Base-by-base conservation (phyloP, 495 filamentous ascomycete genomes). In the Neurospora intermedia region DNA sequence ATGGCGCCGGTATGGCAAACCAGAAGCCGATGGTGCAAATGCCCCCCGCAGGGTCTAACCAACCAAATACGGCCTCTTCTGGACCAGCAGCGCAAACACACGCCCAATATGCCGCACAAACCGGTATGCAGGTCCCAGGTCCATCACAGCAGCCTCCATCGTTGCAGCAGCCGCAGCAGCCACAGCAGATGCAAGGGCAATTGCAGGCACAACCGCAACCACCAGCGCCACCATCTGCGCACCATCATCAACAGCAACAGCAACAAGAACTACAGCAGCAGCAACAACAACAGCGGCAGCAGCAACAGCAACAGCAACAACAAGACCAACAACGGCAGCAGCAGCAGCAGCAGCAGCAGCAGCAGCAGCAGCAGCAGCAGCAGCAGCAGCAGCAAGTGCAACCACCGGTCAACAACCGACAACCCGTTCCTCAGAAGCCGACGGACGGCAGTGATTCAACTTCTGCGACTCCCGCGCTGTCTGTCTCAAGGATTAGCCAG, bases 81-180 rank as follows among this genome's bases (percentile, higher is more conserved):
- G 15, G 69, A 71, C 23, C 69, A 48, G 43, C 72, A 62, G 45
- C 72, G 70, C 45, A 38, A 71, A 48, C 27, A 18, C 20, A 46
- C 27, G 41, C 42, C 27, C 18, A 48, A 40, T 31, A 48, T 48
- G 69, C 74, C 76, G 54, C 74, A 74, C 70, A 74, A 76, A 62
- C 59, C 75, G 59, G 74, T 54, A 59, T 69, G 73, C 39, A 71
- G 74, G 70, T 71, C 74, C 66, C 72, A 74, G 20, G 80, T 81
- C 72, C 80, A 62, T 31, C 23, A 62, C 54, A 62, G 54, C 54
- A 62, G 54, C 23, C 54, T 13, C 54, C 20, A 31, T 16, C 20
- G 23, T 31, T 13, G 54, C 54, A 62, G 69, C 84, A 81, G 69
- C 80, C 80, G 23, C 80, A 80, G 78, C 62, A 73, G 70, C 77